phyloP scores from a whole-genome alignment of 179 eudicot genomes.

The Nepenthes alata region DNA sequence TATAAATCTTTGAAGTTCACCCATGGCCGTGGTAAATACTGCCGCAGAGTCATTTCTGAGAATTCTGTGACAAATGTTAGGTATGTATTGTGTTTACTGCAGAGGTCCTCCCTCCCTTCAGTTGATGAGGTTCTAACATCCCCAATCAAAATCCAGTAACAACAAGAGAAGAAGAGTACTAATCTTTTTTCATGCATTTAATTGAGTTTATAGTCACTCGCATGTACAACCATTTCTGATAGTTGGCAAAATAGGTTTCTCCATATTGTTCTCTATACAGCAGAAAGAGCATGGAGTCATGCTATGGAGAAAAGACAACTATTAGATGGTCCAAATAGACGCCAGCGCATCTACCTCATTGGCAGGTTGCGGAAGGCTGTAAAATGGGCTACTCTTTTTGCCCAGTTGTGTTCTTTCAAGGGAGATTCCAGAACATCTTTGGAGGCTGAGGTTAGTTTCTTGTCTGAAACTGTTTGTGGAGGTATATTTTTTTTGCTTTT shows the following conservation, averaged over 20 bases:
- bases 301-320: slow-evolving; percentile 98
- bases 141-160: not conserved
- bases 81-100: slow-evolving; percentile 20
- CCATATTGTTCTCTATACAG: slow-evolving; percentile 69
- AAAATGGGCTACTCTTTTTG: slow-evolving; percentile 78
- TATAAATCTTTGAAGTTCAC: slow-evolving; percentile 89
- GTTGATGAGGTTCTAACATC: not conserved
- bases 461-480: not conserved
- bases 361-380: slow-evolving; percentile 91
- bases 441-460: slow-evolving; percentile 78
- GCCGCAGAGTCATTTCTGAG: slow-evolving; percentile 48
- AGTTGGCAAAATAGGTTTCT: slow-evolving; percentile 44
- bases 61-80: slow-evolving; percentile 82
- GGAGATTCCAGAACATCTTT: slow-evolving; percentile 94
- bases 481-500: too few relatives aligned
- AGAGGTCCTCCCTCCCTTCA: not conserved
- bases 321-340: slow-evolving; percentile 86
- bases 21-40: slow-evolving; percentile 84
- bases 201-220: not conserved
- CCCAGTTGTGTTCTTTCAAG: slow-evolving; percentile 76
- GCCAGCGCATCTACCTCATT: slow-evolving; percentile 77
- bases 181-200: too few relatives aligned
- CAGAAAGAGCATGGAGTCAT: slow-evolving; percentile 99
- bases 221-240: slow-evolving; percentile 1
- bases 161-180: too few relatives aligned